Conservation (phyloP, 495 filamentous ascomycete species). For the Xanthoparmelia taractica region DNA sequence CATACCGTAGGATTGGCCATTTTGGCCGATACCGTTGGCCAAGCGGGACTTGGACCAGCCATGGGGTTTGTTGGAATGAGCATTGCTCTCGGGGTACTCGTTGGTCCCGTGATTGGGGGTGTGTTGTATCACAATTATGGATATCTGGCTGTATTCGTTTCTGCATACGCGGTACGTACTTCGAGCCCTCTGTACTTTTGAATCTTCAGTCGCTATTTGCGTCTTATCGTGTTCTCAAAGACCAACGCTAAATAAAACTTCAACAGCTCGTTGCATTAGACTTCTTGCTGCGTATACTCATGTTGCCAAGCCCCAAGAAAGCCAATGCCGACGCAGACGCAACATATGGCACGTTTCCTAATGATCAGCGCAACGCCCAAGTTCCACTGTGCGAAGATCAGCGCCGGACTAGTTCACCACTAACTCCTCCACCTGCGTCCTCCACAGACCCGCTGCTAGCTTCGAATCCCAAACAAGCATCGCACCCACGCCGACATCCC, state of each 20-base stretch:
- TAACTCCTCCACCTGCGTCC: neutral
- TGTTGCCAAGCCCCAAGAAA: neutral
- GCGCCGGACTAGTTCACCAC: neutral
- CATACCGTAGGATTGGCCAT: conserved; percentile 56
- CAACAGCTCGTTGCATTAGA: conserved; percentile 9
- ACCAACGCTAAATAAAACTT: neutral
- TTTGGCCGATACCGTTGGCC: conserved; percentile 50
- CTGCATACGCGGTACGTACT: conserved; percentile 36
- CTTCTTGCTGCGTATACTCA: conserved; percentile 9
- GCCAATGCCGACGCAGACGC: no score
- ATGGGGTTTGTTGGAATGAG: conserved; percentile 64
- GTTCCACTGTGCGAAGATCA: neutral
- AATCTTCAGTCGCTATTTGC: no score
- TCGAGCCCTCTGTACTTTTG: no score
- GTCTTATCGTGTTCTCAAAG: neutral
- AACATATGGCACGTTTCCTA: conserved; percentile 2
- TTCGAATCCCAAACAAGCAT: neutral
- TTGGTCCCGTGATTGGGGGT: conserved; percentile 47
- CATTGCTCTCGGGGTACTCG: conserved; percentile 47
- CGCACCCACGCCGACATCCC: neutral
- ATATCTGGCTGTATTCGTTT: conserved; percentile 46
- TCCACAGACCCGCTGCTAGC: neutral
- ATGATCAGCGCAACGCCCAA: neutral
- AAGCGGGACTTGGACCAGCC: conserved; percentile 45
- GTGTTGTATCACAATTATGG: conserved; percentile 39